Base-by-base conservation (phyloP, 148 eudicot species). In the Rheum nobile region DNA sequence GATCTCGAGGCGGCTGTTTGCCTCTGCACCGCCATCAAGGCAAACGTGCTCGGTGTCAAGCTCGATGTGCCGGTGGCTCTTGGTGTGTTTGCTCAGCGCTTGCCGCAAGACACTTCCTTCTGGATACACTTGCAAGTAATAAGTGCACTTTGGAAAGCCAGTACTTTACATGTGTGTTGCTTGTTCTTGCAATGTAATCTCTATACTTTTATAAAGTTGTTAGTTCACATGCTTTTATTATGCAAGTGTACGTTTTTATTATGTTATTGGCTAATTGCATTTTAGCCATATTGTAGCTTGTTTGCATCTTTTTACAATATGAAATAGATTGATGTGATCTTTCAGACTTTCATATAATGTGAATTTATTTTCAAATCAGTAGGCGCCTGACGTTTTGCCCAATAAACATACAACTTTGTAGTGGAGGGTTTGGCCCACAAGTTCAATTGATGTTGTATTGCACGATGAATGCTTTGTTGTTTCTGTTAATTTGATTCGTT, bases 11-110 rank as follows among this genome's bases (percentile, higher is more conserved):
- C 76, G 28, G 76, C 69, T 6, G 31, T 57, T 13, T 74, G 76
- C 67, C 69, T 74, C 9, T 74, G 76, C 68, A 74, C 76, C 21
- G 76, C 76, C 29, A 74, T 74, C 28, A 74, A 74, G 47, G 76
- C 68, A 8, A 74, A 74, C 24, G 68, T 74, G 43, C 76, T 74
- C 8, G 67, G 67, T 28, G 3, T 74, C 29, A 47, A 55, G 19
- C 47, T 74, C 22, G 68, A 74, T 34, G 61, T 74, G n/a, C 76
- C 76, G 2, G 76, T 74, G 6, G 63, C 69, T 32, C 46, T 74
- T 37, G 55, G 67, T 48, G 28, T 74, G 69, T 26, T n/a, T 74
- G 68, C 47, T 74, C 17, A 74, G 41, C 11, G 68, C 48, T 34
- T 74, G 76, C 47, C 41, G 39, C 32, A 74, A 57, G 47, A 24